Evolutionary conservation across 345 rosid species (phyloP).

Genomic region (Punica granatum): DNA sequence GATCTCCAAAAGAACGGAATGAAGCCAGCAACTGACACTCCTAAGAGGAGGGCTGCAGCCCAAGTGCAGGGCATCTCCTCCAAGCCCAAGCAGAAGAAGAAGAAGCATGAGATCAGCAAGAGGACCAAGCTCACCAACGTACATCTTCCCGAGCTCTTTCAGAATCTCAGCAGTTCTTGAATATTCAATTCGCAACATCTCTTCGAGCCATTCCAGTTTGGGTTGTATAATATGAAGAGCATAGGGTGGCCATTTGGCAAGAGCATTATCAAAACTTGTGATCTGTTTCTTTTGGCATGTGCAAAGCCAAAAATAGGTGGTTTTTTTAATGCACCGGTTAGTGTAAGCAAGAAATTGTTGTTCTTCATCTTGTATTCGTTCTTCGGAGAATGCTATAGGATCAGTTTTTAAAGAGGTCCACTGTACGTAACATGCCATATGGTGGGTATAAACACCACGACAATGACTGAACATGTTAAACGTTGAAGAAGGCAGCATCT

Average conservation of each 20-base stretch:
- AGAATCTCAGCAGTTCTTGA: constrained; percentile 21
- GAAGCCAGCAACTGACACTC: constrained; percentile 75
- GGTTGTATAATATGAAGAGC: not conserved
- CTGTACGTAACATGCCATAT: no score
- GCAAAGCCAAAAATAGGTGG: not conserved
- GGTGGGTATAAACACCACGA: no score
- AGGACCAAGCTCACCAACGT: constrained; percentile 76
- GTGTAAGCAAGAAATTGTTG: no score
- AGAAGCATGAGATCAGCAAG: constrained; percentile 69
- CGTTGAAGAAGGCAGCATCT: no score
- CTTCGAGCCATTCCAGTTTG: not conserved
- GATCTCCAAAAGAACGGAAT: constrained; percentile 66
- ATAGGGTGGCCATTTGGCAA: not conserved
- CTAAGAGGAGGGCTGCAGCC: constrained; percentile 68
- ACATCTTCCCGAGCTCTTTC: constrained; percentile 73
- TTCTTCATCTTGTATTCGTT: no score
- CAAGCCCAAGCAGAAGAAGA: constrained; percentile 57
- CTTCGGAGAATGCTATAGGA: no score
- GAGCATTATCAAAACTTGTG: not conserved
- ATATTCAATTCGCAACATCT: not conserved
- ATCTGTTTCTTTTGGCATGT: not conserved
- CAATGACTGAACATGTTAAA: no score
- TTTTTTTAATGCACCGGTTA: not conserved
- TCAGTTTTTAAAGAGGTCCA: no score
- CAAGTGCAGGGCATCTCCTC: constrained; percentile 48